phyloP scores from a whole-genome alignment of 768 basidiomycete genomes.

The Hirschioporus abietinus region DNA sequence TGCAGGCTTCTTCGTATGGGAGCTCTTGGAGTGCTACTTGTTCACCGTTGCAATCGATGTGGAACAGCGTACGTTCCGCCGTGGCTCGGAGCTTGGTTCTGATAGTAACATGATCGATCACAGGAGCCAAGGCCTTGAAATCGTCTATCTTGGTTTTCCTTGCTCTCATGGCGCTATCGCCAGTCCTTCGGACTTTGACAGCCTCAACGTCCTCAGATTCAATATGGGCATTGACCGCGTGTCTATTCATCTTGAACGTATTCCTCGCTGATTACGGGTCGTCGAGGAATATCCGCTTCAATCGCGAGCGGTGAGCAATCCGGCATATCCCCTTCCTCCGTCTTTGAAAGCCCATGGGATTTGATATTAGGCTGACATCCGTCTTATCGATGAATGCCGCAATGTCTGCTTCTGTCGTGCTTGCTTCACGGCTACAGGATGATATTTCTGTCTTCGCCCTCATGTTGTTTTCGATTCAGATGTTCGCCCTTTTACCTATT shows the following conservation, averaged over 20 bases:
- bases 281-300: conserved; percentile 34
- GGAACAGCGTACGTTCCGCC: not conserved
- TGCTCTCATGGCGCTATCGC: conserved; percentile 83
- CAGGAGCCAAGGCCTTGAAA: conserved; percentile 70
- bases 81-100: not conserved
- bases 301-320: conserved; percentile 51
- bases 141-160: conserved; percentile 86
- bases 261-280: conserved; percentile 80
- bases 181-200: conserved; percentile 87
- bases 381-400: conserved; percentile 89
- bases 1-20: conserved; percentile 59
- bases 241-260: conserved; percentile 75
- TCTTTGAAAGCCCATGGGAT: conserved; percentile 7
- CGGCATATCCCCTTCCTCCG: conserved; percentile 1
- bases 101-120: conserved; percentile 5
- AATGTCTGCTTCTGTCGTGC: conserved; percentile 86
- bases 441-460: conserved; percentile 87
- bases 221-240: conserved; percentile 91
- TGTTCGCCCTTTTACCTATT: conserved; percentile 81
- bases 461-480: conserved; percentile 75
- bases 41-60: conserved; percentile 13
- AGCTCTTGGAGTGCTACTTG: conserved; percentile 37
- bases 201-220: conserved; percentile 95
- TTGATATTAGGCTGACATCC: conserved; percentile 57
- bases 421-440: conserved; percentile 82